Base-by-base conservation (phyloP, 1,284 basidiomycete species). In the Cutaneotrichosporon mucoides region DNA sequence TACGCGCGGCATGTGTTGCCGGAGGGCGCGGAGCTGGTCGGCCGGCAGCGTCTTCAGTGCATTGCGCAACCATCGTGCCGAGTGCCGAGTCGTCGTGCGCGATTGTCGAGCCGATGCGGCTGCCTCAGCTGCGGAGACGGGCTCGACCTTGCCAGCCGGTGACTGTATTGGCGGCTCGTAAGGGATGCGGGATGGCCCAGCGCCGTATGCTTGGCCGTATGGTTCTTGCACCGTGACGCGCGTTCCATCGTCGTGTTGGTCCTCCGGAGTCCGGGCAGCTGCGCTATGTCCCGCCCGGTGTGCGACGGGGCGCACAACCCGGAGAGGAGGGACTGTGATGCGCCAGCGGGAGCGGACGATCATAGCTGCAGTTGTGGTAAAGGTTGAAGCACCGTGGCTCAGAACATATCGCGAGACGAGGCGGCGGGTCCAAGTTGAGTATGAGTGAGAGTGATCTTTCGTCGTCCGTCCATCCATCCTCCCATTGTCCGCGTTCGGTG, bases 161-260 rank as follows among this genome's bases (percentile, higher is more conserved):
- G 24, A 3, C 24, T 16, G 16, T 47, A 49, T 16, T 36, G 52
- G 58, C 12, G 66, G 60, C 49, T 61, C 47, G 50, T 75, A 75
- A 4, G 73, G 71, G 6, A 71, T 33, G 9, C 70, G 49, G 1
- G 73, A 75, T 2, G 73, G 73, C 4, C 73, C 71, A 15, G 73
- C 68, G 6, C 73, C 73, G 45, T 72, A 75, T 11, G 60, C 68
- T 11, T 62, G 59, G 0, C 73, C 73, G 41, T 66, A 75, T 3
- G 66, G 70, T 12, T 62, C 66, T 9, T 24, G 24, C 24, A 24
- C 24, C 24, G 24, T 24, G 24, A 37, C 42, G 13, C 9, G n/a
- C 9, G 36, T 16, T 9, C 38, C 42, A 13, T 61, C 55, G 40
- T 47, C 24, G 11, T n/a, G 15, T 15, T 13, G 16, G 11, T n/a